These are phyloP conservation scores for Podaxis sp. DNA, from an alignment of 768 basidiomycete species.

Conservation along the genomic window DNA sequence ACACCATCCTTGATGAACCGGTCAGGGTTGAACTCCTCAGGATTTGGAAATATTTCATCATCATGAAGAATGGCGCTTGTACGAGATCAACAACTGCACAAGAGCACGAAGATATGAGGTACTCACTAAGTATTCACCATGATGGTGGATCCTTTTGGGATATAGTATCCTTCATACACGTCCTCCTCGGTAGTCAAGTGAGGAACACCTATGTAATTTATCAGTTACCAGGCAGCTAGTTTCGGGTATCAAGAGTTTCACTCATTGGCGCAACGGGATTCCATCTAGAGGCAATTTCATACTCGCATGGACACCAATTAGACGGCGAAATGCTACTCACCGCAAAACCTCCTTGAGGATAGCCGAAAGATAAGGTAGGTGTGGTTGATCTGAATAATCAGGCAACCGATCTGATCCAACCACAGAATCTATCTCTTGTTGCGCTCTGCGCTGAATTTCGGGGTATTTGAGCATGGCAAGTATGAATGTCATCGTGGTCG, in stretches of 20 bases:
- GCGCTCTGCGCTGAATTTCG: constrained; percentile 19
- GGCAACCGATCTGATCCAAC: constrained; percentile 20
- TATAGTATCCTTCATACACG: constrained; percentile 2
- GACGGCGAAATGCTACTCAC: constrained; percentile 2
- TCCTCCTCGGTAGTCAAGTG: background rate
- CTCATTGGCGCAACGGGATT: background rate
- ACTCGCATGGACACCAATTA: background rate
- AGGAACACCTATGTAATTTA: background rate
- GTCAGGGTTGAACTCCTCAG: constrained; percentile 22
- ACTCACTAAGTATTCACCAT: constrained; percentile 1
- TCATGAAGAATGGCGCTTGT: constrained; percentile 25
- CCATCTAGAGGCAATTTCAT: background rate
- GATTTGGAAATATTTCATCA: constrained; percentile 21
- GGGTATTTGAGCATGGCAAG: constrained; percentile 15
- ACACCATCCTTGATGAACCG: constrained; percentile 22
- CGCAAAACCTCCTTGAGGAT: constrained; percentile 22
- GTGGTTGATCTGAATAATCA: constrained; percentile 19
- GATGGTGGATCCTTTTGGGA: background rate
- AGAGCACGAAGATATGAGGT: background rate
- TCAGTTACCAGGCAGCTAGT: background rate
- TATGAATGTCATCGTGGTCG: background rate
- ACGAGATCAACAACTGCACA: background rate
- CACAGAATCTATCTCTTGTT: constrained; percentile 24
- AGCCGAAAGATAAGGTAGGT: constrained; percentile 21
- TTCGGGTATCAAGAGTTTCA: background rate